Evolutionary conservation across 2,329 filamentous ascomycete genomes (phyloP), one percentile per base, ranked within the genome.

Genomic region (Epichloe hybrida): DNA sequence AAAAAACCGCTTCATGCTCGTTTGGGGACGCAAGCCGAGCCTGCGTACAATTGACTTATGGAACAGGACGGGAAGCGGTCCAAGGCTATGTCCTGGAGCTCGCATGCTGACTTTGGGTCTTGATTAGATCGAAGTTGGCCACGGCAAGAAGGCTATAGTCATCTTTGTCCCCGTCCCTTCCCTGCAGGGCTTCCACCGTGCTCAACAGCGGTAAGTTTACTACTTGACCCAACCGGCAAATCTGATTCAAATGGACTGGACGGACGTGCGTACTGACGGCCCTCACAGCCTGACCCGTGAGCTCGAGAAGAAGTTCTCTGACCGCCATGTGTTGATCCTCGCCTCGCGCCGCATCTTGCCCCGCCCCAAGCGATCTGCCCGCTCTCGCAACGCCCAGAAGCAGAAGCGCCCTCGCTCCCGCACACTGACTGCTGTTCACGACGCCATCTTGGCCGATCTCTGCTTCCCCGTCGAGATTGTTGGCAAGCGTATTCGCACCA

Each of bases 301-400:
- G 83, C 90, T 98, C 71, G 93, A 98, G 86, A 98, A 98, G 89
- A 98, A 98, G 81, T 98, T 98, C 88, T 97, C 93, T 61, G 93
- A 98, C 83, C 93, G 93, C 76, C 93, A 98, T 76, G 93, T 98
- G 73, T 81, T 98, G 73, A 89, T 98, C 83, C 86, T 98, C 66
- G 93, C 93, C 66, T 94, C 91, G 69, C 93, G 93, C 82, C 93
- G 93, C 75, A 98, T 98, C 69, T 83, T 98, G 57, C 91, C 93
- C 72, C 89, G 90, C 74, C 93, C 93, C 73, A 96, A 96, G 88
- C 90, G 91, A 72, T 95, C 89, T 72, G 88, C 84, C 80, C 90
- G 89, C 79, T 88, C 86, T 63, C 91, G 93, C 81, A 90, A 90
- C 78, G 88, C 80, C 71, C 90, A 93, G 77, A 97, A 83, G 69